Percentiles rank a stretch among this genome's conserved stretches.
Conservation (phyloP, 176 grass and related monocot genomes). For the Oropetium thomaeum region DNA sequence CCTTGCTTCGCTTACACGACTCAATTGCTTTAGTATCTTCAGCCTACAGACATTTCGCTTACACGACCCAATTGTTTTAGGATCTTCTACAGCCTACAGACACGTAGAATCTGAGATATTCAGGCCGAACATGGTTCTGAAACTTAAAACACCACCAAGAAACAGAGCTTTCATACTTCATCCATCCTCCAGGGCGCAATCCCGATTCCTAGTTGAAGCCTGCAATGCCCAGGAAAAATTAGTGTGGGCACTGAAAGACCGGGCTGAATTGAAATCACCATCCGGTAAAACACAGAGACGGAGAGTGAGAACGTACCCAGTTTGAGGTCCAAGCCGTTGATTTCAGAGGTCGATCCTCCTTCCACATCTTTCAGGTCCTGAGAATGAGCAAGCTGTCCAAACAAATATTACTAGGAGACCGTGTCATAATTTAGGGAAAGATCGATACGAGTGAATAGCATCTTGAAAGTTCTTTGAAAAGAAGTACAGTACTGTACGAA, state of each 20-base stretch:
- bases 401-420: not conserved
- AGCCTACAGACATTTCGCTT: too few species aligned
- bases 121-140: not conserved
- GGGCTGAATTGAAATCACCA: not conserved
- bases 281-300: not conserved
- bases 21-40: too few species aligned
- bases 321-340: conserved; percentile 71
- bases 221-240: conserved; percentile 9
- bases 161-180: not conserved
- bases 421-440: not conserved
- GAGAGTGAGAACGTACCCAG: conserved; percentile 56
- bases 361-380: conserved; percentile 49
- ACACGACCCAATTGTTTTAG: not conserved
- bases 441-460: not conserved
- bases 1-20: too few species aligned
- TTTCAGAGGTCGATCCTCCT: conserved; percentile 41
- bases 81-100: too few species aligned
- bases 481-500: too few species aligned
- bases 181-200: not conserved
- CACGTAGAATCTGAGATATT: too few species aligned
- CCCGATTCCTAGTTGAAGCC: conserved; percentile 48
- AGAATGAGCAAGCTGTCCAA: conserved; percentile 59
- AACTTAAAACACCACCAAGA: not conserved
- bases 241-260: not conserved
- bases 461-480: not conserved